These are phyloP conservation scores for Colletotrichum truncatum DNA, from an alignment of 2,329 filamentous ascomycete species.

Conservation along the genomic window DNA sequence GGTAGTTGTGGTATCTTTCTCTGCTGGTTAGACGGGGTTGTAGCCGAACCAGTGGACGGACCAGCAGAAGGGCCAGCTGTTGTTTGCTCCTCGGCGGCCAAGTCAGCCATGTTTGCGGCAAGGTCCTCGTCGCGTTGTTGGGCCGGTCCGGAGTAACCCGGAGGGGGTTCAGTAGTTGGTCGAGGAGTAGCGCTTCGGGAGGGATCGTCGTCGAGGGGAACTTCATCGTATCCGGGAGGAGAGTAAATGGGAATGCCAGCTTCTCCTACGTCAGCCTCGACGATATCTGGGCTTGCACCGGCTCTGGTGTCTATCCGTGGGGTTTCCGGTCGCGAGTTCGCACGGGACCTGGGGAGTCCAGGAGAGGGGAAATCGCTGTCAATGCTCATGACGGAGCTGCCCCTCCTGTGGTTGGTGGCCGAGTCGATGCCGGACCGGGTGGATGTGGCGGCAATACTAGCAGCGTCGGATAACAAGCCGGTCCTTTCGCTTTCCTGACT, in stretches of 20 bases:
- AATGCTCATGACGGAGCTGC: conserved; percentile 66
- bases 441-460: conserved; percentile 62
- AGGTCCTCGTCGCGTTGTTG: conserved; percentile 31
- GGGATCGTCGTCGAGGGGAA: conserved; percentile 51
- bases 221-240: conserved; percentile 64
- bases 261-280: conserved; percentile 60
- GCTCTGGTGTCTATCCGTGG: conserved; percentile 48
- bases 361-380: conserved; percentile 55
- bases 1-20: conserved; percentile 58
- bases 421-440: conserved; percentile 44
- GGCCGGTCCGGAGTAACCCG: conserved; percentile 56
- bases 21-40: conserved; percentile 32
- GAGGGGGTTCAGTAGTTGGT: conserved; percentile 54
- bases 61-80: too few relatives aligned
- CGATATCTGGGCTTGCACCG: conserved; percentile 62
- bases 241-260: conserved; percentile 51
- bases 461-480: conserved; percentile 77
- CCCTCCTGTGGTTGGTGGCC: conserved; percentile 53
- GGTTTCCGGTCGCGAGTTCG: conserved; percentile 54
- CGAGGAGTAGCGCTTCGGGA: conserved; percentile 52
- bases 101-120: conserved; percentile 33
- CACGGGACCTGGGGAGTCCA: conserved; percentile 46
- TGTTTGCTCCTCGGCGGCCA: conserved; percentile 14
- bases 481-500: conserved; percentile 78
- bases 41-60: conserved; percentile 38